Evolutionary conservation across 2,329 filamentous ascomycete species (phyloP).

Genomic region (Colletotrichum sansevieriae): DNA sequence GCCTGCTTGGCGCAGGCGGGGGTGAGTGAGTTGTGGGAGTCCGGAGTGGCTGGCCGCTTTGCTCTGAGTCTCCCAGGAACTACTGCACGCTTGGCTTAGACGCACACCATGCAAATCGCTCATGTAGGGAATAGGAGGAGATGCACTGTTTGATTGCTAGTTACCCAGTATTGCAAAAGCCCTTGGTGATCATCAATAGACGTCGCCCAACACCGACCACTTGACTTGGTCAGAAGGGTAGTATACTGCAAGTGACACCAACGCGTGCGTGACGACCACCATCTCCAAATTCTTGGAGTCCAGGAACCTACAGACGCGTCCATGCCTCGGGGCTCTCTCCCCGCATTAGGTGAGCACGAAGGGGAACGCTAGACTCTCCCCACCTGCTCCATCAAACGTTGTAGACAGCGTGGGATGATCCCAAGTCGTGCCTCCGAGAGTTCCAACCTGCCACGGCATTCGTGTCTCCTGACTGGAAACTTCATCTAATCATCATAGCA

Average conservation of each 20-base stretch:
- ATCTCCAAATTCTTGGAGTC: constrained; percentile 20
- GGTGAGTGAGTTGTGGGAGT: too few relatives aligned
- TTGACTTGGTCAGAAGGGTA: constrained; percentile 29
- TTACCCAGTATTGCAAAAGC: neutral
- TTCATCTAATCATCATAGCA: neutral
- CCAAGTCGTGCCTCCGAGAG: neutral
- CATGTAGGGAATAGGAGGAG: constrained; percentile 14
- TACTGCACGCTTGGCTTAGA: constrained; percentile 16
- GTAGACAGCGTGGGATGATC: neutral
- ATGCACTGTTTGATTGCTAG: neutral
- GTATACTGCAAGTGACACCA: constrained; percentile 7
- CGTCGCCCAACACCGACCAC: constrained; percentile 18
- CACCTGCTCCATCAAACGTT: constrained; percentile 14
- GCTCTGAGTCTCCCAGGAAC: neutral
- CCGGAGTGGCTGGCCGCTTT: neutral
- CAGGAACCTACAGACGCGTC: neutral
- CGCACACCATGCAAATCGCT: constrained; percentile 11
- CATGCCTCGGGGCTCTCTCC: neutral
- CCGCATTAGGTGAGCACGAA: constrained; percentile 15
- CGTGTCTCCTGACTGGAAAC: neutral
- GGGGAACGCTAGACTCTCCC: neutral
- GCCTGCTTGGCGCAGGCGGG: neutral
- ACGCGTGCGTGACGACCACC: constrained; percentile 29
- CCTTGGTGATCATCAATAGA: neutral
- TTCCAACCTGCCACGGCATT: neutral